Base-by-base conservation (phyloP, 345 rosid genomes). In the Schrenkiella parvula region DNA sequence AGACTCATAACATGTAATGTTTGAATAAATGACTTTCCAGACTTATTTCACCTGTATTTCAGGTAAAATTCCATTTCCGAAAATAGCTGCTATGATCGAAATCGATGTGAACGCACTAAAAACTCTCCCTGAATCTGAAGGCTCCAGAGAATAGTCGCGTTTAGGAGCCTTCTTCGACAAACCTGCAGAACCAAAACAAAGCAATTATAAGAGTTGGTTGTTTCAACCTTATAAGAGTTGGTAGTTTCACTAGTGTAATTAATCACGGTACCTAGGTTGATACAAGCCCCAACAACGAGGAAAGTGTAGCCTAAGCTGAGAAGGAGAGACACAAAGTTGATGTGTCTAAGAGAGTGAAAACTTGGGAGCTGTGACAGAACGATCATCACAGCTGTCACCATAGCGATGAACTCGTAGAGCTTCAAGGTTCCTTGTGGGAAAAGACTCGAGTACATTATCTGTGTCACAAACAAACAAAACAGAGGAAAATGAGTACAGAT, bases 311-410 rank as follows among this genome's bases (percentile, higher is more conserved):
- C 96, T 78, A 92, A 80, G 78, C 99, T 89, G 79, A 92, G 93
- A 68, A 95, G 69, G 5, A 95, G 81, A 53, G 99, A 92, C 57
- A 57, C 92, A 52, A 84, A 68, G 78, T 90, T 95, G 75, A 95
- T 80, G 87, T 89, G 92, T 61, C 98, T 86, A 46, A 95, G 99
- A 73, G 99, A 92, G 81, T 95, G 98, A 83, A 92, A 95, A 39
- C 89, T 80, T 54, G 99, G 95, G 37, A 95, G 80, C 81, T 95
- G 99, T 56, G 99, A 88, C 19, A 95, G 86, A 63, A 84, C 64
- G 52, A 88, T 85, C 99, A 92, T 95, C 11, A 86, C 88, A 71
- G 21, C 86, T 8, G 99, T 95, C 67, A 90, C 99, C 87, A 95
- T 89, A 57, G 93, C 96, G 71, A 95, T 88, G 85, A 95, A 95